Base-by-base conservation (phyloP, 441 rosid species). In the Bocquillonia castaneifolia region DNA sequence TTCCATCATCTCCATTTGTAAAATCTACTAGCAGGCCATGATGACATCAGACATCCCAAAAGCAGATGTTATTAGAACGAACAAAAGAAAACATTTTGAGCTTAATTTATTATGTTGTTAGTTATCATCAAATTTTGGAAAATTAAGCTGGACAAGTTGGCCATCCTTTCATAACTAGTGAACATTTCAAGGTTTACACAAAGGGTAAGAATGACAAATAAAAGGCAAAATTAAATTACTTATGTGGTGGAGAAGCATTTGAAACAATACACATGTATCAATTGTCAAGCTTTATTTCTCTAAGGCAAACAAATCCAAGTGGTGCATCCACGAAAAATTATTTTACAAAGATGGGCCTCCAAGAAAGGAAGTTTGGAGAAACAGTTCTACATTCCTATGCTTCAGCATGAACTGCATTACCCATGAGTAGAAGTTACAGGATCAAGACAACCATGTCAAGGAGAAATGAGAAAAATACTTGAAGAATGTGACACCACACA, bases 1-100 rank as follows among this genome's bases (percentile, higher is more conserved):
- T 78, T 76, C 80, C 87, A 62, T 76, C 81, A 68, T 78, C 86
- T 67, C 83, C 88, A 69, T 77, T 63, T 44, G 61, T 20, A 45
- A 59, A 59, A 73, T 78, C 86, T 84, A 79, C 51, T 29, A 72
- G 39, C 14, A 23, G 29, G 37, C 62, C 23, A 75, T 42, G 17
- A 70, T 18, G 23, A 47, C 36, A 62, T 77, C 44, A 77, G 59
- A 68, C 23, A 72, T 48, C 63, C 8, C 42, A 36, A 17, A 23
- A 62, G 3, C 9, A n/a, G 15, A 17, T 44, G 40, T 40, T 22
- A 40, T 26, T 13, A 71, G 28, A 59, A 54, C 44, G 57, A 31
- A 10, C 9, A 14, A 55, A 54, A 55, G 36, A 3, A 45, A 31
- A 6, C n/a, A 22, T 36, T 29, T 25, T 59, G 40, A 13, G 25